Evolutionary conservation across 257 asterid species (phyloP).

Genomic region (Anisodus acutangulus): DNA sequence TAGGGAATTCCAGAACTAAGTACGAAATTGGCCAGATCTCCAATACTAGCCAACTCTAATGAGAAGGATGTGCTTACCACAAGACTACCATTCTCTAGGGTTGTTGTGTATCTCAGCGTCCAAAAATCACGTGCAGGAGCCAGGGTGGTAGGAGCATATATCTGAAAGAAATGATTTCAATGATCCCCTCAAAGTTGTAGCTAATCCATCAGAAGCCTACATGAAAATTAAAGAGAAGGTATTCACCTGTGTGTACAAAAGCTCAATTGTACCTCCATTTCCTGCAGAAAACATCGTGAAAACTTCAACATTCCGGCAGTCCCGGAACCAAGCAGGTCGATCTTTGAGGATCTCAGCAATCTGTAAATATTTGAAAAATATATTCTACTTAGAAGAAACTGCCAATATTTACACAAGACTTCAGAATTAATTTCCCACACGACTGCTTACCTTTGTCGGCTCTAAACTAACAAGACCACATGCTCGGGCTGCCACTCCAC

Average conservation of each 20-base stretch:
- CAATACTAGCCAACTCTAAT: not conserved
- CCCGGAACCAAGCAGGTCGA: slow-evolving; percentile 95
- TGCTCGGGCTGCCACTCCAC: slow-evolving; percentile 99
- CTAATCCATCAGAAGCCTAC: not conserved
- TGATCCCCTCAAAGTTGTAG: not conserved
- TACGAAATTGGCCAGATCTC: not conserved
- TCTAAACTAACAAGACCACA: slow-evolving; percentile 98
- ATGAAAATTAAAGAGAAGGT: not conserved
- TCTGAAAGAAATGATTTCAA: slow-evolving; percentile 50
- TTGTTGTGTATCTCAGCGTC: slow-evolving; percentile 95
- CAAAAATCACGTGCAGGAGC: slow-evolving; percentile 99
- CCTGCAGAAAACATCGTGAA: slow-evolving; percentile 92
- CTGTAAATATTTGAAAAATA: slow-evolving; percentile 41
- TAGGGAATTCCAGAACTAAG: not conserved
- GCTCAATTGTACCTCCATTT: slow-evolving; percentile 92
- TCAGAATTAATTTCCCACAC: not conserved
- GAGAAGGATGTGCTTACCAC: slow-evolving; percentile 64
- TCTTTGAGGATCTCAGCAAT: slow-evolving; percentile 98
- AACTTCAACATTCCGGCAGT: slow-evolving; percentile 89
- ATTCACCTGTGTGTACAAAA: slow-evolving; percentile 82
- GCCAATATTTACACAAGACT: not conserved
- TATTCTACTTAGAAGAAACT: not conserved
- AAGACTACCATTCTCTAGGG: slow-evolving; percentile 86
- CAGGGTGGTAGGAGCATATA: slow-evolving; percentile 89
- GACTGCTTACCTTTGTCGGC: slow-evolving; percentile 71